Percentiles rank a stretch among this genome's conserved stretches.
Conservation (phyloP, 1,284 basidiomycete genomes). For the Ceratobasidium sp. region DNA sequence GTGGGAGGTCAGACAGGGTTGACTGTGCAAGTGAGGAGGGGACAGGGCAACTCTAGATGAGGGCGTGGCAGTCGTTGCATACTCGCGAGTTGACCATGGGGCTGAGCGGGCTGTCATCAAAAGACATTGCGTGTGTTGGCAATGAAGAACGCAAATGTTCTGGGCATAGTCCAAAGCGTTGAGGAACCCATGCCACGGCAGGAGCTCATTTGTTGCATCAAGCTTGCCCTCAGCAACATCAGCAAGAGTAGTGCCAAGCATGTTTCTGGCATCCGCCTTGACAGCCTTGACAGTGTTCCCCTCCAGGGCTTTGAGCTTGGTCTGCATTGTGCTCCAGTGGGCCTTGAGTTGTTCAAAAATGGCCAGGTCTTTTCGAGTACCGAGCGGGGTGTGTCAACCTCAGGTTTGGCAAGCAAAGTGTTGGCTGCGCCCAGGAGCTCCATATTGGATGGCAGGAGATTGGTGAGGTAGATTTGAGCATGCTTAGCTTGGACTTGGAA, state of each 20-base stretch:
- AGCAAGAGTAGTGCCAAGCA: constrained; percentile 79
- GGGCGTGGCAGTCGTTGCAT: background rate
- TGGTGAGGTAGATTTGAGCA: constrained; percentile 91
- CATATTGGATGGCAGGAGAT: constrained; percentile 89
- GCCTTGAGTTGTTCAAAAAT: constrained; percentile 86
- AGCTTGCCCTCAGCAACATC: constrained; percentile 80
- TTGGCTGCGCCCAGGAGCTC: constrained; percentile 90
- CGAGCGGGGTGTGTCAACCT: constrained; percentile 78
- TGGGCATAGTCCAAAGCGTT: constrained; percentile 89
- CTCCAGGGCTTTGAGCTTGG: constrained; percentile 81
- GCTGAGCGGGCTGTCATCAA: background rate
- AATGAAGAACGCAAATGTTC: constrained; percentile 59
- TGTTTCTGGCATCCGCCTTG: constrained; percentile 65
- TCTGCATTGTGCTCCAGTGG: constrained; percentile 79
- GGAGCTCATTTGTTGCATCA: constrained; percentile 61
- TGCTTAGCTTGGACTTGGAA: constrained; percentile 94
- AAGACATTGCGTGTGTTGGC: too few relatives aligned
- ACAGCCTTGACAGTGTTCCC: constrained; percentile 75
- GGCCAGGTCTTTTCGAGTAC: constrained; percentile 81
- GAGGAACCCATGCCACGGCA: constrained; percentile 88
- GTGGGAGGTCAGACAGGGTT: constrained; percentile 51
- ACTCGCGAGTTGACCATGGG: background rate
- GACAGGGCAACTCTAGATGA: constrained; percentile 55
- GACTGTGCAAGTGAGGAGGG: constrained; percentile 30
- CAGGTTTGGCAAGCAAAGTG: constrained; percentile 81